These are phyloP conservation scores for Sclerotinia nivalis DNA, from an alignment of 2,329 filamentous ascomycete species.

Conservation along the genomic window DNA sequence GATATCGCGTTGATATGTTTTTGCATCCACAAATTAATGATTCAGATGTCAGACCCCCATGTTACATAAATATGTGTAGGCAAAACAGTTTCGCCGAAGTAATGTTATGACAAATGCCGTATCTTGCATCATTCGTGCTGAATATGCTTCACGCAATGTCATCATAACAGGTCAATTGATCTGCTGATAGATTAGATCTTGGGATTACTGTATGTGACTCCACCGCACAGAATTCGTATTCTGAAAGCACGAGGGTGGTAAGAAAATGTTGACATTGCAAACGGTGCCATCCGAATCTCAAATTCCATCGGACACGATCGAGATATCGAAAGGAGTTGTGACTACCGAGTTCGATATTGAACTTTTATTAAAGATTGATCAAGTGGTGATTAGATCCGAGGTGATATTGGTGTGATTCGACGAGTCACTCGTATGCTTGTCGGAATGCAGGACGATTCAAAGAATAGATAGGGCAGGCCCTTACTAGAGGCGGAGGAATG, in stretches of 20 bases:
- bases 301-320: background rate
- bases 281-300: background rate
- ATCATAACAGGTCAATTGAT: background rate
- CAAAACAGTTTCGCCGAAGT: slow-evolving; percentile 10
- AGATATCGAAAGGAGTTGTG: background rate
- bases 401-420: slow-evolving; percentile 11
- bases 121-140: background rate
- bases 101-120: slow-evolving; percentile 5
- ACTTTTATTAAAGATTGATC: background rate
- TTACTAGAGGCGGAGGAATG: slow-evolving; percentile 2
- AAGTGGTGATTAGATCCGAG: background rate
- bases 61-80: background rate
- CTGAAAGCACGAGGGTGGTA: background rate
- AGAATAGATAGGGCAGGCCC: background rate
- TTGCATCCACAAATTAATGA: slow-evolving; percentile 13
- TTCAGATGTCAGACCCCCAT: background rate
- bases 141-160: slow-evolving; percentile 16
- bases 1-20: slow-evolving; percentile 13
- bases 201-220: background rate
- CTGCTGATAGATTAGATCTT: slow-evolving; percentile 17
- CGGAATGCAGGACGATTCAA: background rate
- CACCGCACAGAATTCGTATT: background rate
- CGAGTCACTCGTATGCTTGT: background rate
- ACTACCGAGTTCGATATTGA: background rate
- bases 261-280: background rate